These are phyloP conservation scores for Dactylellina leptospora DNA, from an alignment of 2,329 filamentous ascomycete species.

Conservation along the genomic window DNA sequence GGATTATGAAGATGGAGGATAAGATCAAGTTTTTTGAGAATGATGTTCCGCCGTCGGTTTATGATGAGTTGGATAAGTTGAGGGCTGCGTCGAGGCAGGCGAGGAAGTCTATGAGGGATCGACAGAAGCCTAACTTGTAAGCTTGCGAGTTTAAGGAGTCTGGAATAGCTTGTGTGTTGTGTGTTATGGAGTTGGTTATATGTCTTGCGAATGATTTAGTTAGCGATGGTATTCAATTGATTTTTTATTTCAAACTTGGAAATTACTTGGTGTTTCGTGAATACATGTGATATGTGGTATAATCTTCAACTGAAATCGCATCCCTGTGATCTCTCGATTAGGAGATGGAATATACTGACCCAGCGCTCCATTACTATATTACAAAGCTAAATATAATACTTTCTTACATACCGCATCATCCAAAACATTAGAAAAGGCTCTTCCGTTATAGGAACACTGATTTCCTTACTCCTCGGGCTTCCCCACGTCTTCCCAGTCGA, in stretches of 20 bases:
- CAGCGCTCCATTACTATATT: no score
- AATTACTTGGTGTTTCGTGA: no score
- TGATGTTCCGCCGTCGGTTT: conserved; percentile 15
- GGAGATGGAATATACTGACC: no score
- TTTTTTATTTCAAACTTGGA: no score
- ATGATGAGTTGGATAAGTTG: conserved; percentile 20
- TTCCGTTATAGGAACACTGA: no score
- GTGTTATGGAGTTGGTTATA: neutral
- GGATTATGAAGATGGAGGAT: conserved; percentile 16
- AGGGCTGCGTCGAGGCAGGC: neutral
- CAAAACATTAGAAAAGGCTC: no score
- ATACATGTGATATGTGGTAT: no score
- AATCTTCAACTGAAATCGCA: no score
- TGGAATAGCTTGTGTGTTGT: neutral
- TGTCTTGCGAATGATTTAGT: neutral
- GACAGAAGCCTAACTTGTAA: conserved; percentile 27
- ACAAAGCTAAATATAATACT: no score
- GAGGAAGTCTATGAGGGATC: neutral
- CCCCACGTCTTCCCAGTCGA: conserved; percentile 22
- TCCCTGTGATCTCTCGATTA: no score
- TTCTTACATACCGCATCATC: no score
- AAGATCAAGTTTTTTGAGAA: conserved; percentile 25
- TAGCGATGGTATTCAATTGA: no score
- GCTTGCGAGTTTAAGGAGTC: neutral
- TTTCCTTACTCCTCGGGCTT: neutral